Base-by-base conservation (phyloP, 2,329 filamentous ascomycete species). In the Trichophyton schoenleinii region DNA sequence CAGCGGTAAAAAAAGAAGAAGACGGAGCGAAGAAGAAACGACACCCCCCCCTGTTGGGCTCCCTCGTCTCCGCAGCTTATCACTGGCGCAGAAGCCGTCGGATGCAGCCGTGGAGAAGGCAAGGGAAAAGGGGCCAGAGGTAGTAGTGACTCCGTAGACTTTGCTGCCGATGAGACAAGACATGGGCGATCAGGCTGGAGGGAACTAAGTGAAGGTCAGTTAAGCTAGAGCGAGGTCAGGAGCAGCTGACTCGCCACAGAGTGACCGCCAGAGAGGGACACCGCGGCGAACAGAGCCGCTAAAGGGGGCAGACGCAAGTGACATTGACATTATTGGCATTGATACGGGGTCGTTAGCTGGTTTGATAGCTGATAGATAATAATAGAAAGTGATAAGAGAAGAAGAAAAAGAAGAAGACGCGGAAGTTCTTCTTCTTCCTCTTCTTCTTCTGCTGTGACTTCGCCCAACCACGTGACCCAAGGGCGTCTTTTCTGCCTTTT, bases 391-490 rank as follows among this genome's bases (percentile, higher is more conserved):
- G 20, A 22, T 2, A 25, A 48, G 8, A 11, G 22, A 31, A 53
- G 52, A 18, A 15, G 7, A 55, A 55, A 6, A 7, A 34, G 48
- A 53, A 28, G 48, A 13, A 15, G 5, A 55, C 15, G 46, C 20
- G 20, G 20, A 22, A 20, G 52, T 55, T 38, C 3, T 13, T 8
- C 34, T 36, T 18, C 18, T 18, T 18, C 18, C 1, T 1, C 18
- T 22, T 22, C 46, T 25, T 7, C 8, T 34, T 38, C 11, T 13
- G 9, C 9, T 38, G 13, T 11, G 46, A 25, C 25, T 28, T 15
- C 15, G 52, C 52, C 52, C 52, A 55, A 18, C 52, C 49, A 57
- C 48, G 53, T 61, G 60, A 57, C 62, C 57, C 49, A 57, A 34
- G 52, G 52, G 52, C 52, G 52, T 20, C 15, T 55, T 20, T 20